Percentiles rank a stretch among this genome's conserved stretches.
Conservation (phyloP, 2,329 filamentous ascomycete genomes). For the Penicillium thymicola region DNA sequence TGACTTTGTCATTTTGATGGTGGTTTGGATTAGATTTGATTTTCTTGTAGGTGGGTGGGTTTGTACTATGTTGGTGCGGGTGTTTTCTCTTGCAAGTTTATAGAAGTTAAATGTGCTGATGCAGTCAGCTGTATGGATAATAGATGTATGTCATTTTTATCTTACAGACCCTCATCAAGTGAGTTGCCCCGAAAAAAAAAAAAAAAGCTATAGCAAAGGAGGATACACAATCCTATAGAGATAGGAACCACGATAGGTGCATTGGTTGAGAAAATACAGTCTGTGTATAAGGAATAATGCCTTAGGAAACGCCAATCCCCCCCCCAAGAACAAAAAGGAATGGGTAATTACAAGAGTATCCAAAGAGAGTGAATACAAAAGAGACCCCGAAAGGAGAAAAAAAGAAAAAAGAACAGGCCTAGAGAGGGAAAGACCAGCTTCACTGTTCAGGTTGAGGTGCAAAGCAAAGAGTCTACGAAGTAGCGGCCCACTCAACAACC, state of each 20-base stretch:
- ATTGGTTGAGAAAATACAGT: neutral
- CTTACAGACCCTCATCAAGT: neutral
- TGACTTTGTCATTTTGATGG: neutral
- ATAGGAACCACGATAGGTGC: neutral
- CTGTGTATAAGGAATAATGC: neutral
- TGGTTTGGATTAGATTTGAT: neutral
- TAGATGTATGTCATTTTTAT: neutral
- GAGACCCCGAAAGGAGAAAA: neutral
- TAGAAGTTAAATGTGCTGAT: no score
- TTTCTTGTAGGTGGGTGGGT: neutral
- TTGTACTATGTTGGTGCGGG: neutral
- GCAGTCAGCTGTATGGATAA: no score
- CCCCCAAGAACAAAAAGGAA: neutral
- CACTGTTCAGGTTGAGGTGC: neutral
- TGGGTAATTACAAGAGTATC: neutral
- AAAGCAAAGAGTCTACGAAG: conserved; percentile 11
- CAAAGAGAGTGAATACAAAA: neutral
- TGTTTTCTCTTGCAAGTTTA: neutral
- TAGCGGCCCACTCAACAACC: conserved; percentile 78
- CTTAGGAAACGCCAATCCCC: neutral
- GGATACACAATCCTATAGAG: neutral
- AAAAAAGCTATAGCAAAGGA: neutral
- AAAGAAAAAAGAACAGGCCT: neutral
- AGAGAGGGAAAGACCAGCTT: conserved; percentile 1
- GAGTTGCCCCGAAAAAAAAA: neutral